Conservation (phyloP, 768 basidiomycete genomes). For the Pisolithus albus region DNA sequence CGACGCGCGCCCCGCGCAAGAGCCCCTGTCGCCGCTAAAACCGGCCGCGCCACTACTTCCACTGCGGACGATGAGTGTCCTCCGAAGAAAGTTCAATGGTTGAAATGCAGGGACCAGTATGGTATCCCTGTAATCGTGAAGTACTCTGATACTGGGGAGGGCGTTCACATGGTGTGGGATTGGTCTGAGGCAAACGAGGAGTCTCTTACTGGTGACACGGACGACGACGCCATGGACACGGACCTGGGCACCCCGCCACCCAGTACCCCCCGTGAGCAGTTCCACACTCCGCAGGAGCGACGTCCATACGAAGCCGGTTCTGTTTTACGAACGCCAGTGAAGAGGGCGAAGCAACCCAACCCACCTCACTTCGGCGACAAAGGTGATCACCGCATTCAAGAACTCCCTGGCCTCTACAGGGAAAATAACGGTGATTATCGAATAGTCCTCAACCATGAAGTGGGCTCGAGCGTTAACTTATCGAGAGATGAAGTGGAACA, state of each 20-base stretch:
- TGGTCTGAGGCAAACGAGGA: slow-evolving; percentile 8
- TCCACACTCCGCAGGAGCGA: slow-evolving; percentile 15
- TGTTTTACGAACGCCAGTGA: slow-evolving; percentile 24
- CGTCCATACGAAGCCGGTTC: slow-evolving; percentile 25
- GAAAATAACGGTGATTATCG: slow-evolving; percentile 11
- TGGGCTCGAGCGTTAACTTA: slow-evolving; percentile 16
- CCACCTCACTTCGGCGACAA: slow-evolving; percentile 25
- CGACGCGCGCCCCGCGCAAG: slow-evolving; percentile 16
- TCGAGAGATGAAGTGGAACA: slow-evolving; percentile 3
- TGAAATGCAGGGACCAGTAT: slow-evolving; percentile 9
- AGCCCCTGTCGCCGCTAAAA: slow-evolving; percentile 5
- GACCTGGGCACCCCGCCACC: slow-evolving; percentile 12
- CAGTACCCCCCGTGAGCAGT: slow-evolving; percentile 3
- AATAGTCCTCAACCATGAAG: slow-evolving; percentile 16
- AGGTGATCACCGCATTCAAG: slow-evolving; percentile 18
- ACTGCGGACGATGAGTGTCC: not conserved
- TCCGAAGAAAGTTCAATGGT: not conserved
- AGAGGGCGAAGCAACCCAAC: slow-evolving; percentile 19
- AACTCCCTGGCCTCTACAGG: slow-evolving; percentile 1
- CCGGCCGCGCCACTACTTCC: not conserved
- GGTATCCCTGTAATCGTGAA: slow-evolving; percentile 7
- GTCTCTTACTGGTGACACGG: slow-evolving; percentile 7
- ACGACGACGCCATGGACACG: slow-evolving; percentile 5
- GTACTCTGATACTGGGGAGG: slow-evolving; percentile 8
- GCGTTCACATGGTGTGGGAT: slow-evolving; percentile 6